Evolutionary conservation across 768 basidiomycete species (phyloP), one percentile per base, ranked within the genome.

Genomic region (Lactifluus echinatus): DNA sequence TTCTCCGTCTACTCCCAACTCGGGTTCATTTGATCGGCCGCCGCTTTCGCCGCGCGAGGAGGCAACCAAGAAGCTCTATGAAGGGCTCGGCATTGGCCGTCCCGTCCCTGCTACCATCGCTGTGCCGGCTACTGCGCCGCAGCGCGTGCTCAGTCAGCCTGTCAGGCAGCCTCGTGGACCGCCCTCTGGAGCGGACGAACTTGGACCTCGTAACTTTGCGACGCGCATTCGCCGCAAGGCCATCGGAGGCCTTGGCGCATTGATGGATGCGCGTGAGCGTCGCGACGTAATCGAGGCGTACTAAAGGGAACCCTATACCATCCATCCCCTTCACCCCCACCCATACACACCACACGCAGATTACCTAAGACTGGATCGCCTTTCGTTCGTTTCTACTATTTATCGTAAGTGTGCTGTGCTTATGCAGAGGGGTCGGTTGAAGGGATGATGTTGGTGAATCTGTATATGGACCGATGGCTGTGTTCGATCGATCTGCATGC

Each of bases 171-270:
- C 91, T 65, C 81, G 84, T 57, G 91, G 91, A 65, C 91, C 91
- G 55, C 91, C 91, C 43, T 87, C 87, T 23, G 85, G 87, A 67
- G 82, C 83, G 62, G 90, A 93, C 66, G 90, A 93, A 67, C 81
- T 93, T 49, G 85, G 86, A 19, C 85, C 87, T 43, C 86, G 88
- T 78, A 93, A 93, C 70, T 93, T 93, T 75, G 90, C 90, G 7
- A 83, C 84, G 36, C 82, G 90, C 65, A 86, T 89, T 72, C 80
- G 89, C 71, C 81, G 87, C 66, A 82, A 87, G 76, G 89, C 90
- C 19, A 87, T 91, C 58, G 87, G 85, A 33, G 87, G 89, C 26
- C 73, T 92, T 50, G 85, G 85, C 54, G 80, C 80, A 67, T 79
- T 92, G 64, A 83, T 90, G 79, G 85, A 79, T 65, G 87, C 89